These are phyloP conservation scores for Inonotus hispidus DNA, from an alignment of 1,284 basidiomycete genomes.

Conservation along the genomic window DNA sequence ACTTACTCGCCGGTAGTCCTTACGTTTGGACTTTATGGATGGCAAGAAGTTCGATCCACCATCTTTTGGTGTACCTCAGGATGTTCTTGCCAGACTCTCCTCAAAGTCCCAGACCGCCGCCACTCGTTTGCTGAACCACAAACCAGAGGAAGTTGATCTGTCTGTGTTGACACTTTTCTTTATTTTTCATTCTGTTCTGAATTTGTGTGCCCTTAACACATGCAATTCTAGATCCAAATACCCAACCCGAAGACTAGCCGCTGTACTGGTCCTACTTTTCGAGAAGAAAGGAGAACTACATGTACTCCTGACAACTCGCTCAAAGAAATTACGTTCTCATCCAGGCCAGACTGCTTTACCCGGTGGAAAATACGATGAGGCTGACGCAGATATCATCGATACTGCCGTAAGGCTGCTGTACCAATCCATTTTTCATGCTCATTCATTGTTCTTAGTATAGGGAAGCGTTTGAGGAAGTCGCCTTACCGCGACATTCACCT, in stretches of 20 bases:
- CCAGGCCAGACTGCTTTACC: conserved; percentile 80
- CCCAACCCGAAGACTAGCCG: conserved; percentile 49
- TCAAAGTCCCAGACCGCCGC: conserved; percentile 34
- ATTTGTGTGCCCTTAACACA: background rate
- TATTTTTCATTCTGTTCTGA: conserved; percentile 6
- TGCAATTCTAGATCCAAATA: conserved; percentile 37
- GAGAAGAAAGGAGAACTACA: conserved; percentile 60
- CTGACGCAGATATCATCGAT: conserved; percentile 53
- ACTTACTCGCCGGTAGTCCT: background rate
- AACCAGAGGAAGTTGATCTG: conserved; percentile 44
- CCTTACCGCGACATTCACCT: conserved; percentile 52
- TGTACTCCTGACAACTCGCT: conserved; percentile 80
- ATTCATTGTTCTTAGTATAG: conserved; percentile 44
- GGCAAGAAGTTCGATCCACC: background rate
- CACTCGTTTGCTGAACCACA: conserved; percentile 36
- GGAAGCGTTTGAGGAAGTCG: conserved; percentile 82
- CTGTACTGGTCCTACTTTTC: conserved; percentile 75
- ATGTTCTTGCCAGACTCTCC: conserved; percentile 28
- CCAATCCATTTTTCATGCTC: background rate
- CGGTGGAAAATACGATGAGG: conserved; percentile 73
- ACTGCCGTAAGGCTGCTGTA: conserved; percentile 59
- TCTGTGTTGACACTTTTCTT: conserved; percentile 34
- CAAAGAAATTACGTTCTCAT: conserved; percentile 70
- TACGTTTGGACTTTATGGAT: background rate
- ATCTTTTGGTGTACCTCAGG: conserved; percentile 10